These are phyloP conservation scores for Ormosia semicastrata DNA, from an alignment of 306 rosid genomes.

Conservation along the genomic window DNA sequence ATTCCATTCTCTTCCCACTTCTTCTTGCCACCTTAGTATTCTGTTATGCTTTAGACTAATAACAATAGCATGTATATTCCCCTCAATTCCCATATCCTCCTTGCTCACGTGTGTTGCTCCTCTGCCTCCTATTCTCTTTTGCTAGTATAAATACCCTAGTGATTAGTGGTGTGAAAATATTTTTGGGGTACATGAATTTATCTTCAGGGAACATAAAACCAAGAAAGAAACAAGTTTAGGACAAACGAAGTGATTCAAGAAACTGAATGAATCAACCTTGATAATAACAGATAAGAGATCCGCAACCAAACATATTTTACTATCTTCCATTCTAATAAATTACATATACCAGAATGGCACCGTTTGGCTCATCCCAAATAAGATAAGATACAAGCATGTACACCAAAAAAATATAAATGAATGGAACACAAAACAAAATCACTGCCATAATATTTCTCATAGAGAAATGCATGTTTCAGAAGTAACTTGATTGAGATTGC, in stretches of 20 bases:
- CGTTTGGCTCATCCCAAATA: neutral
- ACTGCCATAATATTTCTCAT: conserved; percentile 16
- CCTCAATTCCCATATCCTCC: too few relatives aligned
- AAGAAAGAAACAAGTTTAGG: neutral
- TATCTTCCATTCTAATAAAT: conserved; percentile 2
- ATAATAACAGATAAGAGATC: neutral
- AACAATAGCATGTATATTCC: too few relatives aligned
- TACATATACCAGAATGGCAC: conserved; percentile 3
- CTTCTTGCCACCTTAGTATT: too few relatives aligned
- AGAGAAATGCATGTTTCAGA: conserved; percentile 37
- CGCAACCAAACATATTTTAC: neutral
- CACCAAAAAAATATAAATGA: conserved; percentile 29
- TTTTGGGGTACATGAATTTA: neutral
- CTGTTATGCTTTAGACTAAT: too few relatives aligned
- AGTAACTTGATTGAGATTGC: conserved; percentile 75
- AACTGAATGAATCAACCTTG: conserved; percentile 8
- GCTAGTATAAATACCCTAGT: too few relatives aligned
- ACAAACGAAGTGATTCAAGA: neutral
- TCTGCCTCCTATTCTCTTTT: too few relatives aligned
- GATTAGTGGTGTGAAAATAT: too few relatives aligned
- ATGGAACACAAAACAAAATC: conserved; percentile 24
- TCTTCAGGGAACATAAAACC: neutral
- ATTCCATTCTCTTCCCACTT: too few relatives aligned
- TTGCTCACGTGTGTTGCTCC: too few relatives aligned
- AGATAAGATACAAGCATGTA: conserved; percentile 25